phyloP scores from a whole-genome alignment of 257 asterid species.

The Solanum corneliomulleri region DNA sequence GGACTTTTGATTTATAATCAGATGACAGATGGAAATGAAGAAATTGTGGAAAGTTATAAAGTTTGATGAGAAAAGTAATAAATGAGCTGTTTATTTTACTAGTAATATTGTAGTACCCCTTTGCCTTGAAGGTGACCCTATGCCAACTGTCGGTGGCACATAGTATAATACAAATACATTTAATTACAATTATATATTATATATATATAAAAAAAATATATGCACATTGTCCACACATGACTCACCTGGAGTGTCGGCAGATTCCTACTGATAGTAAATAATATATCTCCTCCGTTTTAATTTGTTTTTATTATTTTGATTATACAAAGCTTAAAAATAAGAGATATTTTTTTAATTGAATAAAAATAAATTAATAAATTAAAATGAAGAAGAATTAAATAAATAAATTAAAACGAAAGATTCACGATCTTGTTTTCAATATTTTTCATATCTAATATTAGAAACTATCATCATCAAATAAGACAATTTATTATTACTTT shows the following conservation, averaged over 20 bases:
- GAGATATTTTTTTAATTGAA: rapidly evolving
- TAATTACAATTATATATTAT: neutral
- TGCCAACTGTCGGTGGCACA: neutral
- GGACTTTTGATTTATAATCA: neutral
- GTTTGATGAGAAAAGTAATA: neutral
- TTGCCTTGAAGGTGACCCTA: neutral
- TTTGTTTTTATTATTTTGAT: neutral
- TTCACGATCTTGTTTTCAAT: neutral
- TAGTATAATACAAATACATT: neutral
- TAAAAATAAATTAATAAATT: no score
- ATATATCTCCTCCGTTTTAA: neutral
- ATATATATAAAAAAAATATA: neutral
- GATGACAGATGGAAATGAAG: neutral
- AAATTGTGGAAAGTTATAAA: neutral
- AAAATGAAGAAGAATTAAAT: rapidly evolving
- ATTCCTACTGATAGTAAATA: neutral
- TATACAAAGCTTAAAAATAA: rapidly evolving
- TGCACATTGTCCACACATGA: neutral
- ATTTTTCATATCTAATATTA: neutral
- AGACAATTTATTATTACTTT: neutral
- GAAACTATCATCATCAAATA: neutral
- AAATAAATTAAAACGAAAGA: neutral
- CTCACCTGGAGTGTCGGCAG: neutral
- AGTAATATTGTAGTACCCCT: neutral
- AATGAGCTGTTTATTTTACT: neutral